Evolutionary conservation across 2,329 filamentous ascomycete species (phyloP).

Genomic region (Botrytis pseudocinerea): DNA sequence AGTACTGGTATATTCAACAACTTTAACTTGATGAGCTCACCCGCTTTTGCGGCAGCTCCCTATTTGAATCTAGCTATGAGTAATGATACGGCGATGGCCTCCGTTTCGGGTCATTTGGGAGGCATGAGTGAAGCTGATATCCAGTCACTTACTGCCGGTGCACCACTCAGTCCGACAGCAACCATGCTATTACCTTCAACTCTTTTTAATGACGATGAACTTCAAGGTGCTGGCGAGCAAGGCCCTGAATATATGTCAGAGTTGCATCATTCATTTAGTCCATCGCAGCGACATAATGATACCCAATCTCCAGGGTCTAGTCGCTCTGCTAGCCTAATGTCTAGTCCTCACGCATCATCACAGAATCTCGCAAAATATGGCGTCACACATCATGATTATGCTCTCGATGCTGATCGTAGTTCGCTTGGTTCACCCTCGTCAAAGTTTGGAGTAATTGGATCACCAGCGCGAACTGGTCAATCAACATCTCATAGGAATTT

Average conservation of each 20-base stretch:
- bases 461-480: conserved; percentile 41
- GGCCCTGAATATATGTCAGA: conserved; percentile 34
- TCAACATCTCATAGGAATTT: conserved; percentile 50
- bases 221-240: conserved; percentile 45
- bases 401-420: conserved; percentile 33
- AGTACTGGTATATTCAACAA: conserved; percentile 46
- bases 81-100: conserved; percentile 38
- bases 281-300: conserved; percentile 45
- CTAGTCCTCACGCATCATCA: conserved; percentile 62
- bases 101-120: conserved; percentile 41
- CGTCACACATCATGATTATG: conserved; percentile 34
- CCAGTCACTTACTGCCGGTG: conserved; percentile 60
- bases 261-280: conserved; percentile 44
- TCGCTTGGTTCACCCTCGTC: conserved; percentile 36
- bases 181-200: conserved; percentile 71
- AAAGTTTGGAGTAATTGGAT: conserved; percentile 39
- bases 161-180: conserved; percentile 75
- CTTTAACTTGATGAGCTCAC: conserved; percentile 44
- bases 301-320: conserved; percentile 62
- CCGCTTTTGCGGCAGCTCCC: conserved; percentile 53
- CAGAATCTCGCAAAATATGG: conserved; percentile 57
- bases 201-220: conserved; percentile 60
- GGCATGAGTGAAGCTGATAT: conserved; percentile 62
- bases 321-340: conserved; percentile 57
- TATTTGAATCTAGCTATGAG: conserved; percentile 43